Conservation (phyloP, 2,329 filamentous ascomycete species). For the Diaporthe citriasiana region DNA sequence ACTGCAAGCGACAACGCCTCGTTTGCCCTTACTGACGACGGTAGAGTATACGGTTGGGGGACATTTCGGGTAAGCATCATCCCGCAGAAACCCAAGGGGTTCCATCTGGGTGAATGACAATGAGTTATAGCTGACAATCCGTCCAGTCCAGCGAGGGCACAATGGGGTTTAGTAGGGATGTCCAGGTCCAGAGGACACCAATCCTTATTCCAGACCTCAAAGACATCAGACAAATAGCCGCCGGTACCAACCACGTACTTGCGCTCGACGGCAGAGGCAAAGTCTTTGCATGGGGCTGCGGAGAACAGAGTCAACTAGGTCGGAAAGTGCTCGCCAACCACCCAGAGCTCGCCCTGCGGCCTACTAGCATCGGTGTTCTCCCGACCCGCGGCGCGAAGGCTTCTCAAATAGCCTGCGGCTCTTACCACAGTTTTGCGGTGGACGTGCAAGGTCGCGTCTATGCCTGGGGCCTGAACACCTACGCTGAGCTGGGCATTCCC, state of each 20-base stretch:
- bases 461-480: conserved; percentile 90
- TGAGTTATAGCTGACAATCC: conserved; percentile 27
- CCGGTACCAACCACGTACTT: conserved; percentile 79
- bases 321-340: conserved; percentile 72
- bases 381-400: conserved; percentile 57
- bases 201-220: conserved; percentile 72
- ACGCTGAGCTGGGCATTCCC: conserved; percentile 80
- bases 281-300: conserved; percentile 79
- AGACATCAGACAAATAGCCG: conserved; percentile 75
- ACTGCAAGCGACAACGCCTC: conserved; percentile 81
- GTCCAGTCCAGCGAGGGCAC: conserved; percentile 63
- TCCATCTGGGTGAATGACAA: background rate
- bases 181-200: conserved; percentile 61
- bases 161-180: conserved; percentile 51
- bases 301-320: conserved; percentile 74
- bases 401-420: conserved; percentile 72
- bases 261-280: conserved; percentile 75
- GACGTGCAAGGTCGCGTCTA: conserved; percentile 79
- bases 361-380: background rate
- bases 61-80: conserved; percentile 72
- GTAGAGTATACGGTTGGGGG: conserved; percentile 87
- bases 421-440: conserved; percentile 89
- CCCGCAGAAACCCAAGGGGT: background rate
- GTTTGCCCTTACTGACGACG: conserved; percentile 82
- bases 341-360: conserved; percentile 55